phyloP scores from a whole-genome alignment of 2,329 filamentous ascomycete genomes.

The Colletotrichum sp. region DNA sequence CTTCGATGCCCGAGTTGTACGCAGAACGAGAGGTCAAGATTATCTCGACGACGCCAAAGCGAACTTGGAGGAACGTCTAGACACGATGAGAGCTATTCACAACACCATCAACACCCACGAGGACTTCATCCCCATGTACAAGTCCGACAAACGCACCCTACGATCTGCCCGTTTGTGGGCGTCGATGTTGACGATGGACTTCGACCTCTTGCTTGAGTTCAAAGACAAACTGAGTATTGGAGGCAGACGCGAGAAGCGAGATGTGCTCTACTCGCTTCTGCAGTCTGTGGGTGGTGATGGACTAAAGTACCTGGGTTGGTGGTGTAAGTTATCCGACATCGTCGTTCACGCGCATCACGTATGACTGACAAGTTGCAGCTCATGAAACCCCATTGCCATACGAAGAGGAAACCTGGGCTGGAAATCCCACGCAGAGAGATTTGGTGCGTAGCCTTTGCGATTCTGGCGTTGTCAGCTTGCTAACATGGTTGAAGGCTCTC shows the following conservation, averaged over 20 bases:
- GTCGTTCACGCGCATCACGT: neutral
- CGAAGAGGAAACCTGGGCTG: neutral
- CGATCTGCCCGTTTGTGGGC: neutral
- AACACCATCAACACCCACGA: neutral
- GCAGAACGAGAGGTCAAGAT: neutral
- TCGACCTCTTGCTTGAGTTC: neutral
- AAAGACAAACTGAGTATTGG: neutral
- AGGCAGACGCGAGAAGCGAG: neutral
- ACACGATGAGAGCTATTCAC: neutral
- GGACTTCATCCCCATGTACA: neutral
- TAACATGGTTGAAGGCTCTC: neutral
- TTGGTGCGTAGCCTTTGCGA: neutral
- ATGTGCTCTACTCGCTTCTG: neutral
- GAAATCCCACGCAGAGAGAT: neutral
- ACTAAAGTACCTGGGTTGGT: neutral
- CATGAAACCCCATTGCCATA: neutral
- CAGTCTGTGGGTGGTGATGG: neutral
- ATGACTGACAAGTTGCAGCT: neutral
- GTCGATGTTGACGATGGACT: neutral
- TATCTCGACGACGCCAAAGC: neutral
- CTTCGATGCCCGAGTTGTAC: neutral
- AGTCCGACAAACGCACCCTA: neutral
- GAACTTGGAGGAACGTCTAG: neutral
- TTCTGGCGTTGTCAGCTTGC: neutral
- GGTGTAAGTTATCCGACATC: neutral